A percentile compares a stretch with the other conserved stretches of the same genome.
phyloP scores from a whole-genome alignment of 768 basidiomycete genomes.

The Crassisporium funariophilum region DNA sequence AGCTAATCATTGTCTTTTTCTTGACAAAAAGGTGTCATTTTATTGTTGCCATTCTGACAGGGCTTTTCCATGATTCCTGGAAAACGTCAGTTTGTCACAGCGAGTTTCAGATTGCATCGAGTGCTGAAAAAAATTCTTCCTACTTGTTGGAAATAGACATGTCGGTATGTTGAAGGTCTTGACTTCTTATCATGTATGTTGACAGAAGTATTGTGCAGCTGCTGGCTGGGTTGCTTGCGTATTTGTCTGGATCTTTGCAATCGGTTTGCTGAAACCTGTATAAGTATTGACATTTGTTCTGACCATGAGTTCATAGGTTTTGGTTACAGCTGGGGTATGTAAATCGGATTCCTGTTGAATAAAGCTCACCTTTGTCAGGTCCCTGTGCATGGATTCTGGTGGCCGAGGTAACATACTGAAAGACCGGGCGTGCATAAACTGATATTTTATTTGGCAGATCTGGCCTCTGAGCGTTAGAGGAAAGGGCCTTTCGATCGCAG shows the following conservation, averaged over 20 bases:
- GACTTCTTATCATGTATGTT: not conserved
- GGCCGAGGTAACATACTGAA: slow-evolving; percentile 46
- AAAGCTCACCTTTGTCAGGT: too few species aligned
- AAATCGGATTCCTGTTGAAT: too few species aligned
- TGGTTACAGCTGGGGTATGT: slow-evolving; percentile 80
- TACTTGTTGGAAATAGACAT: slow-evolving; percentile 32
- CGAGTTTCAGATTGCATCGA: not conserved
- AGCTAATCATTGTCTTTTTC: slow-evolving; percentile 5
- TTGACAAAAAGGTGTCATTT: slow-evolving; percentile 57
- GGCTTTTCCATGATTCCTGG: slow-evolving; percentile 61
- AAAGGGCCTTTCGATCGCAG: slow-evolving; percentile 75
- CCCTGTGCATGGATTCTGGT: slow-evolving; percentile 79
- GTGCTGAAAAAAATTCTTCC: too few species aligned
- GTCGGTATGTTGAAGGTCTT: slow-evolving; percentile 24
- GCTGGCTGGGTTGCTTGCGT: slow-evolving; percentile 76
- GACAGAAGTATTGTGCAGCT: slow-evolving; percentile 30
- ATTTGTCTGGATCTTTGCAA: slow-evolving; percentile 76
- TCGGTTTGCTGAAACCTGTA: slow-evolving; percentile 41
- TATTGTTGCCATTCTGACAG: slow-evolving; percentile 67
- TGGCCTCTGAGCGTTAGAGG: slow-evolving; percentile 74
- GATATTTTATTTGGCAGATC: slow-evolving; percentile 36
- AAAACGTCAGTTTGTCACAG: slow-evolving; percentile 35
- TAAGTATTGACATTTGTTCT: not conserved
- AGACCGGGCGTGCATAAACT: not conserved
- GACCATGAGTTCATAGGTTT: slow-evolving; percentile 41